Evolutionary conservation across 2,329 filamentous ascomycete genomes (phyloP), one percentile per base, ranked within the genome.

Genomic region (Leptoxyphium fumago): DNA sequence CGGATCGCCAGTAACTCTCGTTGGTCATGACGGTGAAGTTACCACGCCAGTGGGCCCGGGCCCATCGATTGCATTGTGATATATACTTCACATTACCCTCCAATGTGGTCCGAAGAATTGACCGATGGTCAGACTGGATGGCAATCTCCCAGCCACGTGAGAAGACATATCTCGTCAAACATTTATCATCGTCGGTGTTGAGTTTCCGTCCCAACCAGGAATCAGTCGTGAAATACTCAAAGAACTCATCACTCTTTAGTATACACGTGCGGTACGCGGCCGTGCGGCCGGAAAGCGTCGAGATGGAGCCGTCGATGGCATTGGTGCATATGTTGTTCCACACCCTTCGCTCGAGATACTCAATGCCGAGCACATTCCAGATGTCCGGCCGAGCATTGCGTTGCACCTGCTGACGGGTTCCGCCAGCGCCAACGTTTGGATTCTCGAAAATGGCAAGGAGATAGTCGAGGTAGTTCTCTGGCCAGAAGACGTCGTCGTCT

Each of bases 281-380:
- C 1, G 75, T 78, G 5, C 75, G 67, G 0, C 74, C 73, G 0
- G 74, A 78, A 2, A 80, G 62, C 1, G 75, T 72, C 41, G 74
- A 77, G 15, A 77, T 66, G 9, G 73, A 74, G 8, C 74, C 74
- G 45, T 80, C 77, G 9, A 80, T 60, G 6, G 69, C 62, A 47
- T 73, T 74, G 6, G 71, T 72, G 0, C 73, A 64, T 1, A 70
- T 66, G 43, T 75, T 72, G 53, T 80, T 77, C 55, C 73, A 80
- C 53, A 78, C 79, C 56, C 78, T 74, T 0, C 76, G 71, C 50
- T 74, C 68, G 1, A 81, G 67, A 53, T 80, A 79, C n/a, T 69
- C 56, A 28, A 70, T 70, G 0, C 72, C 75, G 14, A 80, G 62
- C 53, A 77, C 69, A 57, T 80, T 78, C 56, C 66, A 67, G 28